Evolutionary conservation across 371 early-diverging fungal genomes (phyloP), one percentile per base, ranked within the genome.

Genomic region (Circinella umbellata): DNA sequence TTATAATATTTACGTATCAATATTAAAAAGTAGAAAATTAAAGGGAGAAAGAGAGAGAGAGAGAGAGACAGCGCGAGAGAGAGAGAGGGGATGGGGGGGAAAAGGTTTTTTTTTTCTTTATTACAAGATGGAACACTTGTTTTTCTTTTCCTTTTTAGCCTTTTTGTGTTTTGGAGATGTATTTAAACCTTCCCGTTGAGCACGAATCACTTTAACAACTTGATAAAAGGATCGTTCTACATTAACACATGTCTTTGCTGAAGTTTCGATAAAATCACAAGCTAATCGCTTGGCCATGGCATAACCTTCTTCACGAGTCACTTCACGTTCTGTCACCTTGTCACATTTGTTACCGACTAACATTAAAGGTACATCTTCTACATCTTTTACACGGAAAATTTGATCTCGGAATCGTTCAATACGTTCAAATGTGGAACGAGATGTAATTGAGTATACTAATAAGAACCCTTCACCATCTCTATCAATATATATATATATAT

Each of bases 311-410:
- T 89, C 88, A 68, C 85, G 83, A 27, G 87, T 84, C 18, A 95
- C 92, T 73, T 91, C 91, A 63, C 93, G 82, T 75, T 94, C 89
- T 51, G 86, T 85, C 36, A 88, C 86, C 77, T 92, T 87, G 77
- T 95, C 96, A 68, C 89, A 90, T 78, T 96, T 96, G 86, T 97
- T 97, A 60, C 96, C 98, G 17, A 98, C 92, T 38, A 98, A 81
- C 81, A 95, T 90, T 79, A 96, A 85, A 2, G 95, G 95, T 48
- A 92, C 88, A 74, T 90, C 86, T 53, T 91, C 90, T 69, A 86
- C 83, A 74, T 94, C 94, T 73, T 94, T 94, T 9, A 94, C 94
- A 57, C 94, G 87, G 70, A 86, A 82, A 64, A 94, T 94, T 76
- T 94, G 95, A 64, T 93, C 89, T 60, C 88, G 84, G 84, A 94